phyloP scores from a whole-genome alignment of 1,284 basidiomycete species.

The Ustilago cynodontis region DNA sequence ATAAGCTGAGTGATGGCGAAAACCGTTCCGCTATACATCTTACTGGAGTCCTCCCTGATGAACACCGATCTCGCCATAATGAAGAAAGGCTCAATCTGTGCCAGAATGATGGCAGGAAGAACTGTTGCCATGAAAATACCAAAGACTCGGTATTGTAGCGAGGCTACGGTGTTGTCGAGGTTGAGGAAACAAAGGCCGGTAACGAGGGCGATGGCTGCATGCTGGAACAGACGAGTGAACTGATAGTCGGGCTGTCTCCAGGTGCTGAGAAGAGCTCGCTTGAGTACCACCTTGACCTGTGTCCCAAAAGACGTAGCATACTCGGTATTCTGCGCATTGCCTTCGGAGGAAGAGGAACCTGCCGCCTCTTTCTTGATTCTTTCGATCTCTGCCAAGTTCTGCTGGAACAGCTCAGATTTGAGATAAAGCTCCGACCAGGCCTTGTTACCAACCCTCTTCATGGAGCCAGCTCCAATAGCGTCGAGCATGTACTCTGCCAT shows the following conservation, averaged over 20 bases:
- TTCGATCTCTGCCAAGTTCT: slow-evolving; percentile 29
- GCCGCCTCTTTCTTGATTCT: slow-evolving; percentile 23
- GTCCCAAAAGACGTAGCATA: slow-evolving; percentile 53
- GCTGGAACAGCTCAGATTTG: slow-evolving; percentile 32
- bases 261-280: slow-evolving; percentile 73
- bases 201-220: slow-evolving; percentile 40
- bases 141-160: slow-evolving; percentile 40
- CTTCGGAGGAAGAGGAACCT: too few relatives aligned
- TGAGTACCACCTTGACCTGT: slow-evolving; percentile 37
- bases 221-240: slow-evolving; percentile 46
- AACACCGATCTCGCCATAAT: slow-evolving; percentile 32
- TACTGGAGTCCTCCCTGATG: slow-evolving; percentile 41
- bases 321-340: slow-evolving; percentile 15
- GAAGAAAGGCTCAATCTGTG: slow-evolving; percentile 43
- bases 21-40: slow-evolving; percentile 39
- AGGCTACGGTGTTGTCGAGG: slow-evolving; percentile 21
- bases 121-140: slow-evolving; percentile 45
- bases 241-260: slow-evolving; percentile 74
- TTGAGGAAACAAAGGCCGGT: slow-evolving; percentile 46
- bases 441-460: slow-evolving; percentile 58
- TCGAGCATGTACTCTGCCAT: slow-evolving; percentile 73
- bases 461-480: slow-evolving; percentile 69
- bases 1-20: slow-evolving; percentile 39
- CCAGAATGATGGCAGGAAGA: slow-evolving; percentile 39
- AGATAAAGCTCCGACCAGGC: slow-evolving; percentile 78